phyloP scores from a whole-genome alignment of 306 rosid genomes.

The Quillaja saponaria region DNA sequence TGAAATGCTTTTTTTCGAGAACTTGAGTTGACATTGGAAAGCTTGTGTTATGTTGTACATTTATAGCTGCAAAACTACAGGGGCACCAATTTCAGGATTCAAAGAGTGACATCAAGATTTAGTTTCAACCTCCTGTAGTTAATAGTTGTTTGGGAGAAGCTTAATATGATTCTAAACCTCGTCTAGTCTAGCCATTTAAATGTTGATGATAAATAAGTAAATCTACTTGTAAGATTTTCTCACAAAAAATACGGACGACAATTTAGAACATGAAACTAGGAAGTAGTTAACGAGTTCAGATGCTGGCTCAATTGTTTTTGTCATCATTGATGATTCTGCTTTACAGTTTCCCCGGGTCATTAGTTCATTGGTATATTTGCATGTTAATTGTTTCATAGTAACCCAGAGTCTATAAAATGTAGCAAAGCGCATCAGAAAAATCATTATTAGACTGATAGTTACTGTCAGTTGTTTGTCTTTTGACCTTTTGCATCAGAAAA shows the following conservation, averaged over 20 bases:
- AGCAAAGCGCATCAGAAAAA: neutral
- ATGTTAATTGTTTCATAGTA: neutral
- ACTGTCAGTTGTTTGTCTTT: slow-evolving; percentile 13
- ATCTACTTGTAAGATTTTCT: too few relatives aligned
- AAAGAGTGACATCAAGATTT: neutral
- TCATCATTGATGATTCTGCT: neutral
- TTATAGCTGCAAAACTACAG: neutral
- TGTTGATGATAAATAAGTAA: too few relatives aligned
- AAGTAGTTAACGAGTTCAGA: neutral
- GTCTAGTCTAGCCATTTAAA: too few relatives aligned
- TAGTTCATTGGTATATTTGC: neutral
- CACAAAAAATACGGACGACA: too few relatives aligned
- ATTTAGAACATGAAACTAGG: too few relatives aligned
- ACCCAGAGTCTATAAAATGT: neutral
- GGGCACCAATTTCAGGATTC: neutral
- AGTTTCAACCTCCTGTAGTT: too few relatives aligned
- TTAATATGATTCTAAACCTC: neutral
- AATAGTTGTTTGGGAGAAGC: too few relatives aligned
- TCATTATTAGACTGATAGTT: slow-evolving; percentile 1
- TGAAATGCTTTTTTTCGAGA: neutral
- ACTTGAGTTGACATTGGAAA: neutral
- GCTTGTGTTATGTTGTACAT: neutral
- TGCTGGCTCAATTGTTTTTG: neutral
- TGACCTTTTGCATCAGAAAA: slow-evolving; percentile 4
- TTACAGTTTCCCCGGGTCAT: slow-evolving; percentile 1